Evolutionary conservation across 768 basidiomycete species (phyloP).

Genomic region (Mycena crocata): DNA sequence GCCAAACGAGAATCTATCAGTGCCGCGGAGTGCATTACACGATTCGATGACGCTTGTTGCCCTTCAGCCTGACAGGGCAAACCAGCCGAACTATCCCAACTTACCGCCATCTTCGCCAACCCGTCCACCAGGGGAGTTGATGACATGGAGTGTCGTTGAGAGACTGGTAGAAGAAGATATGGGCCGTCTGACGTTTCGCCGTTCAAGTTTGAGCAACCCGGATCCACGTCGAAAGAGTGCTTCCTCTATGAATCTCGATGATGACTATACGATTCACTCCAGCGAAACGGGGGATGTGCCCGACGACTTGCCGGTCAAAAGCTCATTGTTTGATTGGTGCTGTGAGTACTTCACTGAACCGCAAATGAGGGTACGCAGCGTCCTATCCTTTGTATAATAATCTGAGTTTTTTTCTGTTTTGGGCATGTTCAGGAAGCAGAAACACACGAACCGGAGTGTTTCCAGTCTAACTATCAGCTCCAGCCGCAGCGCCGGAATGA

Average conservation of each 20-base stretch:
- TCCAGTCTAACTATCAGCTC: slow-evolving; percentile 93
- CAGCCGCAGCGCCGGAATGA: slow-evolving; percentile 96
- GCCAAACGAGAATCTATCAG: slow-evolving; percentile 81
- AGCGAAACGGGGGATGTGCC: slow-evolving; percentile 84
- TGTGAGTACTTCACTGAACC: slow-evolving; percentile 98
- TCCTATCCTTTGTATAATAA: no score
- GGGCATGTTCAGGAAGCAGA: slow-evolving; percentile 79
- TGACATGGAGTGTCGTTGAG: slow-evolving; percentile 85
- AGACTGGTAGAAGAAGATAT: slow-evolving; percentile 94
- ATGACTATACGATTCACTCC: slow-evolving; percentile 76
- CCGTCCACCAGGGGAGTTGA: slow-evolving; percentile 62
- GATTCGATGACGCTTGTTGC: slow-evolving; percentile 29
- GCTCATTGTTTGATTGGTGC: slow-evolving; percentile 95
- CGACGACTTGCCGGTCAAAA: slow-evolving; percentile 90
- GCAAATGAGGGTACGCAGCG: slow-evolving; percentile 99
- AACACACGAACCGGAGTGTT: slow-evolving; percentile 94
- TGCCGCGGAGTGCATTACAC: slow-evolving; percentile 74
- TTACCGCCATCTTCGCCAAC: slow-evolving; percentile 45
- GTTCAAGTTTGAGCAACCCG: slow-evolving; percentile 73
- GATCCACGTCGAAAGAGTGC: no score
- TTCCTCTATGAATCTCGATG: slow-evolving; percentile 84
- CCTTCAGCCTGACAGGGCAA: no score
- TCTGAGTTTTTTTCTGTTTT: slow-evolving; percentile 3
- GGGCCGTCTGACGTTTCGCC: slow-evolving; percentile 85
- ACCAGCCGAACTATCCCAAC: slow-evolving; percentile 12